phyloP scores from a whole-genome alignment of 1,284 basidiomycete genomes.

The Bondarzewia mesenterica region DNA sequence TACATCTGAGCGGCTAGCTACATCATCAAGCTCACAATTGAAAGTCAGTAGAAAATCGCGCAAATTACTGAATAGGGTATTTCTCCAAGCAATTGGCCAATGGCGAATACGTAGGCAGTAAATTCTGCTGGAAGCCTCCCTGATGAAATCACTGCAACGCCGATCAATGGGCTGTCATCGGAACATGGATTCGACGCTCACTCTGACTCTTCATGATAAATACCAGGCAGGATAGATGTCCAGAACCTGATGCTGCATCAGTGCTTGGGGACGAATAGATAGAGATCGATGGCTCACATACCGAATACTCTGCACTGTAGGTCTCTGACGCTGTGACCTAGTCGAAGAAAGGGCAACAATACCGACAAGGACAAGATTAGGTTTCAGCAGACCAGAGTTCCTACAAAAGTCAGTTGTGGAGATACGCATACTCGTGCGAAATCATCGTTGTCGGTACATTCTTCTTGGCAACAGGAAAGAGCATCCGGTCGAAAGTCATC shows the following conservation, averaged over 20 bases:
- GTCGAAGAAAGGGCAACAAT: slow-evolving; percentile 78
- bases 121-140: slow-evolving; percentile 70
- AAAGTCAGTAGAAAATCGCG: slow-evolving; percentile 68
- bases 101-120: slow-evolving; percentile 81
- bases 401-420: neutral
- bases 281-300: slow-evolving; percentile 36
- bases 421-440: neutral
- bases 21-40: slow-evolving; percentile 43
- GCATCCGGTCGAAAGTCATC: neutral
- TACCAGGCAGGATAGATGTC: slow-evolving; percentile 63
- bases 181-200: slow-evolving; percentile 18
- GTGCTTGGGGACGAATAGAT: neutral
- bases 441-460: neutral
- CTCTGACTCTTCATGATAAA: slow-evolving; percentile 82
- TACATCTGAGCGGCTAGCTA: neutral
- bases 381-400: neutral
- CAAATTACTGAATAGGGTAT: slow-evolving; percentile 74
- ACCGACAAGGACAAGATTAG: slow-evolving; percentile 72
- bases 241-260: slow-evolving; percentile 44
- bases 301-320: slow-evolving; percentile 83
- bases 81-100: slow-evolving; percentile 78
- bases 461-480: neutral
- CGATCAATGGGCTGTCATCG: neutral
- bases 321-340: slow-evolving; percentile 58
- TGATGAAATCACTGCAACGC: slow-evolving; percentile 45